Evolutionary conservation across 2,329 filamentous ascomycete genomes (phyloP).

Genomic region (Curvularia spicifera): DNA sequence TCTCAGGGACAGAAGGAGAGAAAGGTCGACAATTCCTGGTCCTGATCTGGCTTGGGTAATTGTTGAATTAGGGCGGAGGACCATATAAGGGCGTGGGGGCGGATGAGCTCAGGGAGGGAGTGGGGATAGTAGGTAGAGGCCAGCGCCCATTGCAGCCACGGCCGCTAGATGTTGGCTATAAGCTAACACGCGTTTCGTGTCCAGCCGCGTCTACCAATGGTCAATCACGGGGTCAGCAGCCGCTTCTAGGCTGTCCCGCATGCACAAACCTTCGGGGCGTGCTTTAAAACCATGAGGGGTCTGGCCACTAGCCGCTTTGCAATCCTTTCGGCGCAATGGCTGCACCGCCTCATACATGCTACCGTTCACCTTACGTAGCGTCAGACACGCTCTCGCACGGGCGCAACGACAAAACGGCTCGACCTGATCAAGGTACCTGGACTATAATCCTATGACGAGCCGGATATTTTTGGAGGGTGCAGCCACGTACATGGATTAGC

Average conservation of each 20-base stretch:
- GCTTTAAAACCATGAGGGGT: conserved; percentile 4
- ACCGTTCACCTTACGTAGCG: background rate
- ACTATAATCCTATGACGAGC: background rate
- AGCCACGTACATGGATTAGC: background rate
- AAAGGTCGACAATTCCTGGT: background rate
- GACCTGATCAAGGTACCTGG: background rate
- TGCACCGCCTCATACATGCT: background rate
- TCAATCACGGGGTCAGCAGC: conserved; percentile 1
- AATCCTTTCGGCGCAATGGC: conserved; percentile 2
- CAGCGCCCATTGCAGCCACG: conserved; percentile 10
- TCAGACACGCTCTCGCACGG: background rate
- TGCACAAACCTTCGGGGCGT: conserved; percentile 3
- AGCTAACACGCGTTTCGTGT: conserved; percentile 21
- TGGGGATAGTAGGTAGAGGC: conserved; percentile 1
- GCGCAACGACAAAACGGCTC: background rate
- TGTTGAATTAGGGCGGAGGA: background rate
- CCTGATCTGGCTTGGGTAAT: conserved; percentile 3
- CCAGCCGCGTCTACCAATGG: conserved; percentile 17
- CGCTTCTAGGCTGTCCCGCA: conserved; percentile 13
- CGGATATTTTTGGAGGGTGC: background rate
- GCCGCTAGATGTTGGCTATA: conserved; percentile 9
- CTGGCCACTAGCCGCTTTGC: background rate
- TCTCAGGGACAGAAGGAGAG: background rate
- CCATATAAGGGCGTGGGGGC: conserved; percentile 9
- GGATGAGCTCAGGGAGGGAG: conserved; percentile 3